Base-by-base conservation (phyloP, 371 early-diverging fungal species). In the Mortierella polycephala region DNA sequence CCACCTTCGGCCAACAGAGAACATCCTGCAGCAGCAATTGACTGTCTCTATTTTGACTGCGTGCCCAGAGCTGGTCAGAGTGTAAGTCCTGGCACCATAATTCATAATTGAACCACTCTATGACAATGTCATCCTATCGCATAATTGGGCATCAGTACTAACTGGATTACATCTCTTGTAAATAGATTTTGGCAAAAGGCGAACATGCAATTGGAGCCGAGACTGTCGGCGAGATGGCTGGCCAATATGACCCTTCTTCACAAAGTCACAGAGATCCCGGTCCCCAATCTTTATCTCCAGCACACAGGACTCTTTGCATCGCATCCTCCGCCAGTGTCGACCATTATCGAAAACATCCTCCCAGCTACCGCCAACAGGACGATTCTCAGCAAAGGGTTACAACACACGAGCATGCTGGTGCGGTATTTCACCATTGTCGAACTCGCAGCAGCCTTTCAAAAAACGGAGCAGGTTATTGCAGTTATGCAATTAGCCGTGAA, bases 21-120 rank as follows among this genome's bases (percentile, higher is more conserved):
- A 92, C 68, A 69, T 85, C 44, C 82, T 85, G 4, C 95, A 96
- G 72, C 90, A 89, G 64, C 86, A 87, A 55, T 74, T 94, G 7
- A 62, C 94, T 7, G 74, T 94, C 3, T 85, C 84, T 18, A 88
- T 94, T 23, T 64, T 95, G 30, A 63, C 71, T 12, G 88, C 86
- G 12, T 94, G 93, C 67, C 95, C 96, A 7, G 95, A 94, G 62
- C 81, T 95, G n/a, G 88, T 92, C 7, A 87, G 88, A 72, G 79
- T 84, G 93, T 95, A 86, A 62, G 76, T 53, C 10, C n/a, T 37
- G 41, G 80, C 71, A 77, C 30, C 30, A 30, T 30, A 4, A 4
- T 30, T 30, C 30, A 39, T 70, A 9, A 7, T 14, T 50, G n/a
- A 20, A 20, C 41, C 42, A 20, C 13, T 11, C 2, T n/a, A n/a